Evolutionary conservation across 2,329 filamentous ascomycete species (phyloP).

Genomic region (Colletotrichum camelliae): DNA sequence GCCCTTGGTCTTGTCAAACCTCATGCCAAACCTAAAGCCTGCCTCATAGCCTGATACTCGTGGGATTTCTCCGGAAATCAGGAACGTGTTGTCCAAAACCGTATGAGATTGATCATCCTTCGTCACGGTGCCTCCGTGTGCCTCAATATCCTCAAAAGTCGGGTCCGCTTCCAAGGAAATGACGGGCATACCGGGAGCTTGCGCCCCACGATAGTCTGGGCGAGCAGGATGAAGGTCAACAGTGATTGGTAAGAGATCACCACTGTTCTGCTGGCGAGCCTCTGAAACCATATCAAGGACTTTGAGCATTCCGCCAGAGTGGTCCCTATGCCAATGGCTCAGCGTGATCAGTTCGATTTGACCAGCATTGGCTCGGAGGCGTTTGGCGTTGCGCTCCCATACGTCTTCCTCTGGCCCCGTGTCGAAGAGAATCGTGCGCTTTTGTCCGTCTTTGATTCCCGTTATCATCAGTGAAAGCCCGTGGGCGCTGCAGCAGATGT

Average conservation of each 20-base stretch:
- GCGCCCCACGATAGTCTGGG: conserved; percentile 51
- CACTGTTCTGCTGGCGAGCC: conserved; percentile 25
- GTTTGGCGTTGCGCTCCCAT: conserved; percentile 54
- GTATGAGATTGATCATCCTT: conserved; percentile 46
- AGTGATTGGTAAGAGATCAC: conserved; percentile 29
- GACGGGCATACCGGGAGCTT: conserved; percentile 34
- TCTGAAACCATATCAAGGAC: conserved; percentile 53
- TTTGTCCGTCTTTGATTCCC: conserved; percentile 45
- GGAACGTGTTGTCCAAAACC: conserved; percentile 54
- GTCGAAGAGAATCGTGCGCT: conserved; percentile 57
- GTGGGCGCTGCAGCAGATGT: conserved; percentile 59
- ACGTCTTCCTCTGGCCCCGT: conserved; percentile 55
- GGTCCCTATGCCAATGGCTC: conserved; percentile 61
- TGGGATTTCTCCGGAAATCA: conserved; percentile 60
- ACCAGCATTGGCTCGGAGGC: conserved; percentile 31
- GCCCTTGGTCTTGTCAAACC: conserved; percentile 40
- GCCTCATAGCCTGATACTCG: conserved; percentile 53
- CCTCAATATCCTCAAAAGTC: conserved; percentile 49
- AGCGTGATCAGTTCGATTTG: conserved; percentile 48
- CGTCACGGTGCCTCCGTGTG: conserved; percentile 26
- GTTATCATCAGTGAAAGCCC: conserved; percentile 59
- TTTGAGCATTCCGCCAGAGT: conserved; percentile 55
- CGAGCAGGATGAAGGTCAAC: conserved; percentile 59
- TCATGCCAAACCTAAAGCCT: conserved; percentile 49
- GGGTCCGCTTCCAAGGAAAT: conserved; percentile 60